Conservation (phyloP, 306 rosid species). For the Inga leiocalycina region DNA sequence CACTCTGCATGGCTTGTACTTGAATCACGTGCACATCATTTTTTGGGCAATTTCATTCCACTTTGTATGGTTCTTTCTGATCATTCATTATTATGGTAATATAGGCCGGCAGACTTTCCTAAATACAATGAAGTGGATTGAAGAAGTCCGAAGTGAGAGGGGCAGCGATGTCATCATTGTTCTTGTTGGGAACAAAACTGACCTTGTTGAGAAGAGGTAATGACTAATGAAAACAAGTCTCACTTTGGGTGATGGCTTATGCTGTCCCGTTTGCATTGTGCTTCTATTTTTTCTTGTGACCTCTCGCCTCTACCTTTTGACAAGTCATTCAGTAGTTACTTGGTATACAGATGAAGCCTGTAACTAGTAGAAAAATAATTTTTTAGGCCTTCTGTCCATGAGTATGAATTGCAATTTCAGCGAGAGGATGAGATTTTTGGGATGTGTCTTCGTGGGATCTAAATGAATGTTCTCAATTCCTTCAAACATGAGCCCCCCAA, state of each 20-base stretch:
- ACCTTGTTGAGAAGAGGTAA: conserved; percentile 94
- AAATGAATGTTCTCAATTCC: not conserved
- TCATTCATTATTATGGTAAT: conserved; percentile 27
- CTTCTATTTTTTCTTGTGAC: conserved; percentile 24
- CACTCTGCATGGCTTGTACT: conserved; percentile 23
- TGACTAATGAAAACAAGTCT: conserved; percentile 6
- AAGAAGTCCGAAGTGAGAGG: conserved; percentile 89
- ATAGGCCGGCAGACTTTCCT: conserved; percentile 81
- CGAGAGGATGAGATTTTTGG: not conserved
- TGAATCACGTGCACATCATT: conserved; percentile 16
- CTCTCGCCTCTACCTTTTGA: not conserved
- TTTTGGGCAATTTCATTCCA: conserved; percentile 23
- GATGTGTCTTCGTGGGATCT: not conserved
- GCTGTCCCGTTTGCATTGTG: conserved; percentile 8
- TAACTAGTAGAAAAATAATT: conserved; percentile 16
- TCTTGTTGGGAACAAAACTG: conserved; percentile 90
- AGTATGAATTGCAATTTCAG: no score
- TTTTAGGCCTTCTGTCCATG: not conserved
- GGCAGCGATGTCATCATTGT: conserved; percentile 88
- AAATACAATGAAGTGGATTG: conserved; percentile 85
- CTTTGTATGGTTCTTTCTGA: conserved; percentile 34
- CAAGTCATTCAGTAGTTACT: conserved; percentile 8
- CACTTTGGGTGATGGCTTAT: conserved; percentile 20
- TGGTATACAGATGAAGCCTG: conserved; percentile 2
- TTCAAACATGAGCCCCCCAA: not conserved